phyloP scores from a whole-genome alignment of 805 yeast species.

The Yarrowia sp. region DNA sequence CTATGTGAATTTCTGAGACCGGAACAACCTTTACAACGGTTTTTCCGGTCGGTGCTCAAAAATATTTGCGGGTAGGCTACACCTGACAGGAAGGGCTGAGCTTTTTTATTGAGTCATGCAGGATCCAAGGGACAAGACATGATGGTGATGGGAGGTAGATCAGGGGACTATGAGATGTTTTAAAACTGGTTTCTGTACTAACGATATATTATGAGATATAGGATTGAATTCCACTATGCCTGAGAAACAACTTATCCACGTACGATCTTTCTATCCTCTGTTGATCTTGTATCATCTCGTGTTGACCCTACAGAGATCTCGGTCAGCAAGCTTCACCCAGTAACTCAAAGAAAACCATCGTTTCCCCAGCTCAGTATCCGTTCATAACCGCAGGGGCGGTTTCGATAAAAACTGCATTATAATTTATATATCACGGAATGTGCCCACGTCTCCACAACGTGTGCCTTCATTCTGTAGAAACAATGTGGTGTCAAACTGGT shows the following conservation, averaged over 20 bases:
- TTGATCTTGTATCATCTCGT: not conserved
- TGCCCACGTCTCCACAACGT: not conserved
- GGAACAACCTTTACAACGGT: slow-evolving; percentile 21
- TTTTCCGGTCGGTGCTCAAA: not conserved
- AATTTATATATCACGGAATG: too few species aligned
- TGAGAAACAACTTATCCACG: too few species aligned
- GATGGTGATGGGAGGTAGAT: not conserved
- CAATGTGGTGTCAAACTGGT: not conserved
- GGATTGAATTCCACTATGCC: too few species aligned
- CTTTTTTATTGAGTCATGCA: slow-evolving; percentile 19
- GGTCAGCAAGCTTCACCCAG: slow-evolving; percentile 10
- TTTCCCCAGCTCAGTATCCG: not conserved
- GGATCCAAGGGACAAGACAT: not conserved
- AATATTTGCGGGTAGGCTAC: not conserved
- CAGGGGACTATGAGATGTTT: not conserved
- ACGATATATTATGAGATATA: not conserved
- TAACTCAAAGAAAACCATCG: not conserved
- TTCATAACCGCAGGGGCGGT: not conserved
- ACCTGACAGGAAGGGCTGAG: not conserved
- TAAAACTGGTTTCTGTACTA: too few species aligned
- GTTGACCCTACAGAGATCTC: not conserved
- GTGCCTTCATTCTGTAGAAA: not conserved
- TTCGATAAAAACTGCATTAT: not conserved
- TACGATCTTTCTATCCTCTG: not conserved
- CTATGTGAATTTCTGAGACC: slow-evolving; percentile 3